Conservation (phyloP, 2,329 filamentous ascomycete species). For the Exophiala sp. region DNA sequence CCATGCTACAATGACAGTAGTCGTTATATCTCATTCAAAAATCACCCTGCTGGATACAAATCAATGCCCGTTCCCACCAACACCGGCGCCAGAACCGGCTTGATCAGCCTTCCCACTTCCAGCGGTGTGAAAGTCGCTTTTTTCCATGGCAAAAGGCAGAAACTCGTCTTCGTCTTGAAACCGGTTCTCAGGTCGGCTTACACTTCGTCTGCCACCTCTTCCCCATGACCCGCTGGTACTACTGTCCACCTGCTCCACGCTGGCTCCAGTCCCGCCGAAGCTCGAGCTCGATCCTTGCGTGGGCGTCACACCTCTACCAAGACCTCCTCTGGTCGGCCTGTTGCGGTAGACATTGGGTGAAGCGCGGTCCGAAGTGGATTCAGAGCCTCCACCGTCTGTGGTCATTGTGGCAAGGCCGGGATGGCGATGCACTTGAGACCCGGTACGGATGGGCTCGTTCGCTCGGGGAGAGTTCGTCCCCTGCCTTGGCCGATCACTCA, state of each 20-base stretch:
- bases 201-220: conserved; percentile 18
- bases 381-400: conserved; percentile 21
- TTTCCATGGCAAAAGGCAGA: conserved; percentile 28
- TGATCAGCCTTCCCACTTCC: conserved; percentile 2
- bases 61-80: no score
- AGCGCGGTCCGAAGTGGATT: conserved; percentile 23
- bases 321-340: conserved; percentile 12
- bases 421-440: conserved; percentile 14
- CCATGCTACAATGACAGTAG: no score
- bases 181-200: conserved; percentile 25
- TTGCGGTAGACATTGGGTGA: conserved; percentile 20
- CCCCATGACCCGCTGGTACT: conserved; percentile 24
- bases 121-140: conserved; percentile 24
- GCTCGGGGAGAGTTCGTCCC: background rate
- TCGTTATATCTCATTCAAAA: no score
- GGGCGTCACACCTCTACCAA: conserved; percentile 15
- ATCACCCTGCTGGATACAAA: no score
- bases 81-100: background rate
- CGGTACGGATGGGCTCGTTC: conserved; percentile 2
- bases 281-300: conserved; percentile 25
- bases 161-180: conserved; percentile 27
- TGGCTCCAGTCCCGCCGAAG: conserved; percentile 22
- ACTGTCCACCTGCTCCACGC: conserved; percentile 23
- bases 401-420: conserved; percentile 16
- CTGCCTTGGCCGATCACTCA: background rate